These are phyloP conservation scores for Phytophthora brassicae DNA, from an alignment of 352 stramenopile genomes.

Conservation along the genomic window DNA sequence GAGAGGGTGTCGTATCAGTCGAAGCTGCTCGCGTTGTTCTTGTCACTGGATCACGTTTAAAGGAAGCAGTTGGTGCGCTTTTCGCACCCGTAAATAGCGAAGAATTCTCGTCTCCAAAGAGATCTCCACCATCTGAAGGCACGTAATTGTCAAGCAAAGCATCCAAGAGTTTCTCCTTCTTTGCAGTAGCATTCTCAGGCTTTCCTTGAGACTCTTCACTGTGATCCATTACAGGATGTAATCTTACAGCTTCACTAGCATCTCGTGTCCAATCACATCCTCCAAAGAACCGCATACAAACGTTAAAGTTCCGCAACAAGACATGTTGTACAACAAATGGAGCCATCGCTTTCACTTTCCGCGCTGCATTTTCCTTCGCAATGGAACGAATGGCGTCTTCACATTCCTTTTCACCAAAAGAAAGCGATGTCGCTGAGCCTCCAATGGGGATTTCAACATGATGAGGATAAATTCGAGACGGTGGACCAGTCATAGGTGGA, in stretches of 20 bases:
- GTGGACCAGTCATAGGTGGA: constrained; percentile 41
- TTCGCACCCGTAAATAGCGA: constrained; percentile 46
- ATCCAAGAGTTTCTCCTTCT: constrained; percentile 79
- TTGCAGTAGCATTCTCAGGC: constrained; percentile 17
- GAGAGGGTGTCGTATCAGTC: constrained; percentile 16
- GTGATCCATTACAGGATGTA: constrained; percentile 18
- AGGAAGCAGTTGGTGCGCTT: constrained; percentile 38
- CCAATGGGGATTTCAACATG: constrained; percentile 88
- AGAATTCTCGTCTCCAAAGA: constrained; percentile 48
- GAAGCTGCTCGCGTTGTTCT: constrained; percentile 27
- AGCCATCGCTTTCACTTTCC: constrained; percentile 44
- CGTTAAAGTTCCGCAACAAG: constrained; percentile 85
- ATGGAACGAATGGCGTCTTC: constrained; percentile 76
- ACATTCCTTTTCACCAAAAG: constrained; percentile 84
- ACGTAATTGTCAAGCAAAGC: constrained; percentile 86
- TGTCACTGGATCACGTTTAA: constrained; percentile 31
- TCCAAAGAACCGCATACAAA: constrained; percentile 89
- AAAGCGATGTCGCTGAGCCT: constrained; percentile 78
- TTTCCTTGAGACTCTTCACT: constrained; percentile 3
- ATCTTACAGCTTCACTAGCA: constrained; percentile 40
- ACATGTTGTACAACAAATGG: constrained; percentile 80
- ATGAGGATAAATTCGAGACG: constrained; percentile 82
- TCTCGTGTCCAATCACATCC: constrained; percentile 80
- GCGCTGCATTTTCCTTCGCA: constrained; percentile 54
- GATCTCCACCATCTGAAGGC: constrained; percentile 48